Base-by-base conservation (phyloP, 2,329 filamentous ascomycete genomes). In the Endoconidiophora laricicola region DNA sequence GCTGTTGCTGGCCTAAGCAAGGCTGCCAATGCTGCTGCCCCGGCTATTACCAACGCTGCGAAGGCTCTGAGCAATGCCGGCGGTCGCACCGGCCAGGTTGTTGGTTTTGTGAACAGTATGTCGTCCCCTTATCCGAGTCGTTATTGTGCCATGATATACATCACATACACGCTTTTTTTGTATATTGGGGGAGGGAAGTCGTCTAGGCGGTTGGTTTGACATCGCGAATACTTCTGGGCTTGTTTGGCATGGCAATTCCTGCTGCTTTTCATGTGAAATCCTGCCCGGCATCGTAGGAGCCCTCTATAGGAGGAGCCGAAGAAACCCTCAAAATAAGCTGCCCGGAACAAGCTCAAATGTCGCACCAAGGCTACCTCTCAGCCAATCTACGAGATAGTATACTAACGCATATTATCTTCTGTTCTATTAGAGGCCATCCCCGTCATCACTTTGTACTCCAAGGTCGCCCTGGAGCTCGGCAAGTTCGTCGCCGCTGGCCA, bases 61-160 rank as follows among this genome's bases (percentile, higher is more conserved):
- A 76, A 78, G 62, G 78, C 83, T 52, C 68, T 94, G 58, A 72
- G 78, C 64, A 83, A 79, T 68, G 74, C 88, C 63, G 88, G 87
- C 61, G 90, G 90, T 61, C 78, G 83, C 60, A 88, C 86, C 55
- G 87, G 86, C 60, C 78, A 75, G 66, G 62, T 88, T 58, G 76
- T 94, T 65, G 73, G 72, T 59, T 84, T 88, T 61, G 72, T 91
- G 61, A 85, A 95, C 75, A 82, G 91, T 96, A 77, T 70, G 87
- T 71, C 53, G 29, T 33, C 29, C 29, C 4, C 12, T 33, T 33
- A 33, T 33, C 6, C 29, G 29, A 33, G 29, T 33, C 29, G 7
- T 33, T 33, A 18, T 18, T 18, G 16, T 18, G 16, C 16, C 16
- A 18, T 18, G 16, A 18, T 18, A 18, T 18, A 2, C n/a, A 33